Conservation (phyloP, 148 eudicot genomes). For the Rhododendron kiyosumense region DNA sequence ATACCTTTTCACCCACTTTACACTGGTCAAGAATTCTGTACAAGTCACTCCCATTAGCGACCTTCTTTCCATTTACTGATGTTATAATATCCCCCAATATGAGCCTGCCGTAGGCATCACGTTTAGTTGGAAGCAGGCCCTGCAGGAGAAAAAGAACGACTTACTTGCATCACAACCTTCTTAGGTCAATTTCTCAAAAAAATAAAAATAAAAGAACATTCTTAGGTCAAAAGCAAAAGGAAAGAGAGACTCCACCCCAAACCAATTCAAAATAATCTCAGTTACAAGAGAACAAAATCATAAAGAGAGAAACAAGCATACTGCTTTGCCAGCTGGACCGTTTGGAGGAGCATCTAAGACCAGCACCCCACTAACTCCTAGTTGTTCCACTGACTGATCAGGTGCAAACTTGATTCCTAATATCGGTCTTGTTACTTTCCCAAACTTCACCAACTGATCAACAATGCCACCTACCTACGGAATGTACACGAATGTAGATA, state of each 20-base stretch:
- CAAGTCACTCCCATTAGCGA: constrained; percentile 85
- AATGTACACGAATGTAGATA: background rate
- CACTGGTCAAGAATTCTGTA: constrained; percentile 95
- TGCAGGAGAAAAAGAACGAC: constrained; percentile 19
- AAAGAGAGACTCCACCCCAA: background rate
- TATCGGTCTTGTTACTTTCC: constrained; percentile 91
- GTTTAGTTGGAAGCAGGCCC: constrained; percentile 84
- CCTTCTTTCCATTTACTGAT: constrained; percentile 79
- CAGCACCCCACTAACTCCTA: constrained; percentile 93
- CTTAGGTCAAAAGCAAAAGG: background rate
- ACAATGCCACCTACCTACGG: constrained; percentile 86
- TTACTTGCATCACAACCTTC: background rate
- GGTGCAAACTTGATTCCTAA: constrained; percentile 97
- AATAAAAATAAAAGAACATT: background rate
- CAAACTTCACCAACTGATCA: constrained; percentile 80
- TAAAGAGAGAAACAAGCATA: constrained; percentile 19
- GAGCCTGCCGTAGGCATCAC: constrained; percentile 83
- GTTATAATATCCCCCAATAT: constrained; percentile 87
- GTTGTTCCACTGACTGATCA: constrained; percentile 91
- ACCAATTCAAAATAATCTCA: background rate
- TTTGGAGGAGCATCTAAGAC: constrained; percentile 85
- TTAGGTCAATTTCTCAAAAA: background rate
- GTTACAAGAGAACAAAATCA: background rate
- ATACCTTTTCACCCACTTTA: constrained; percentile 92
- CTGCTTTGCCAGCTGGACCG: constrained; percentile 98